Evolutionary conservation across 495 filamentous ascomycete genomes (phyloP), one percentile per base, ranked within the genome.

Genomic region (Penicillium lagena): DNA sequence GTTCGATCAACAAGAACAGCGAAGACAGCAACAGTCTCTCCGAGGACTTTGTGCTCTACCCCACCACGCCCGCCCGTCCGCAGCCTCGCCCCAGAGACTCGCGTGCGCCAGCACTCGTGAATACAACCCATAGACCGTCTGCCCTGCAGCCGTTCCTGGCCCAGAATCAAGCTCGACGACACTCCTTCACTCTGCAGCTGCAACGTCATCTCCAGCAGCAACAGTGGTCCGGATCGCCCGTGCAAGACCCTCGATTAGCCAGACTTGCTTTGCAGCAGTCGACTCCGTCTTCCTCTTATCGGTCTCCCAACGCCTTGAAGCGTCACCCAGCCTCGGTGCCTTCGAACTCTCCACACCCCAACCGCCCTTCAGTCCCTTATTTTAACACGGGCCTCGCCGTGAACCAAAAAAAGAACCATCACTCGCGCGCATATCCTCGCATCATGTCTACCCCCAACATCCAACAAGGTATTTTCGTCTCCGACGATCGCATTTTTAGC

Each of bases 311-410:
- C 39, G 60, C 56, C 40, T 56, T 58, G 53, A 67, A 63, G 58
- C 60, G 51, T 11, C 54, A 64, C 48, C 58, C 67, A 40, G 55
- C 58, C 12, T 54, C 64, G 39, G 56, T 62, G 48, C 62, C 67
- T 54, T 63, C 58, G 40, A 61, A 60, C 56, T 66, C 67, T 37
- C 59, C 61, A 41, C 44, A 47, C 52, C 42, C 42, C 49, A 52
- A 67, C 60, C 76, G 76, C 56, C 76, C 74, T 40, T 70, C 76
- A 42, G 72, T 78, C 48, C 76, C 77, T 45, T 62, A 75, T 27
- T 78, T 77, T 54, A 57, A 71, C 58, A 47, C 50, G 70, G 62
- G 50, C 61, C 56, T 36, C 47, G 49, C 43, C 63, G 58, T 49
- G 43, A 47, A 45, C 45, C 48, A 38, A 52, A 57, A 55, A 63